These are phyloP conservation scores for Phytophthora vignae DNA, from an alignment of 352 stramenopile species.

Conservation along the genomic window DNA sequence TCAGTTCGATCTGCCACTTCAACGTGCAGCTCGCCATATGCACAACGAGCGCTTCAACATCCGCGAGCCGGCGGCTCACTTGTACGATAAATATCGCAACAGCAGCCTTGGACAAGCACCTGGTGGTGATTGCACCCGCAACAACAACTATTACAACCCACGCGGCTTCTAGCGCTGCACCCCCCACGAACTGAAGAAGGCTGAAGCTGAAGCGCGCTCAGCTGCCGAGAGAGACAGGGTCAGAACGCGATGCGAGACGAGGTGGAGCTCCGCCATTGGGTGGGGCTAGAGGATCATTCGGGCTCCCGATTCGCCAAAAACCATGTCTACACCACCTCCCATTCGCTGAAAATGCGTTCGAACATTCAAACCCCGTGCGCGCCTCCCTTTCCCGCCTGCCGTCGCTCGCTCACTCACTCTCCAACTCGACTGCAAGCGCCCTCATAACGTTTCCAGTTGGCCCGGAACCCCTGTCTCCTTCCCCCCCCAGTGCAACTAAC, in stretches of 20 bases:
- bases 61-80: background rate
- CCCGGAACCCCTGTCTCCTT: background rate
- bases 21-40: background rate
- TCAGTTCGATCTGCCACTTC: background rate
- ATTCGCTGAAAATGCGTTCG: conserved; percentile 26
- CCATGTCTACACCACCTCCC: background rate
- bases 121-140: no score
- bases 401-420: conserved; percentile 26
- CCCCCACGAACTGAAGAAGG: background rate
- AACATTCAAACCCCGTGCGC: conserved; percentile 21
- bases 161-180: background rate
- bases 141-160: no score
- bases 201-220: background rate
- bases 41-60: background rate
- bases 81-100: no score
- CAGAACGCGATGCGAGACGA: conserved; percentile 2
- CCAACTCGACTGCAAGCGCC: conserved; percentile 43
- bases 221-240: conserved; percentile 8
- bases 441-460: conserved; percentile 41
- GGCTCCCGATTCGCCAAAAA: conserved; percentile 11
- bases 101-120: background rate
- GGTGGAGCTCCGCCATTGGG: conserved; percentile 2
- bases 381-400: conserved; percentile 27
- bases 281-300: background rate
- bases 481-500: background rate